Percentiles rank a stretch among this genome's conserved stretches.
Conservation (phyloP, 139 green algal species). For the Chlorella vulgaris region DNA sequence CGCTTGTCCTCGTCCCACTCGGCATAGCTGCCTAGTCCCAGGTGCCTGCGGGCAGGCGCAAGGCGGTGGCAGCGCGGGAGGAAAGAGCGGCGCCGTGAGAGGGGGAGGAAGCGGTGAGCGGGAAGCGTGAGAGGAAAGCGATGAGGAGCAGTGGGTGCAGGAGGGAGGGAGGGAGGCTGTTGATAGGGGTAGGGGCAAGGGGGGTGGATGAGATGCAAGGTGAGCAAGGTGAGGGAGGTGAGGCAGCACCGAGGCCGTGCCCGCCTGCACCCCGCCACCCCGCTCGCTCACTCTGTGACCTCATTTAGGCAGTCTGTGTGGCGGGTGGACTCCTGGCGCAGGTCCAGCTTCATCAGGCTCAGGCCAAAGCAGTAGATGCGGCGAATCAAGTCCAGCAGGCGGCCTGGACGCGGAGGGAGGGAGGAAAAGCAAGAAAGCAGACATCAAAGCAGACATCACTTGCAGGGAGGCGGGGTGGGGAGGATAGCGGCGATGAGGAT, state of each 20-base stretch:
- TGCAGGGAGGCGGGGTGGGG: too few relatives aligned
- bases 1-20: constrained; percentile 74
- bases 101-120: not conserved
- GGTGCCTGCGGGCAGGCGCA: constrained; percentile 66
- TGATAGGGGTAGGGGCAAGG: too few relatives aligned
- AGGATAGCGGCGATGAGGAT: too few relatives aligned
- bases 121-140: too few relatives aligned
- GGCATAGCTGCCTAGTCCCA: constrained; percentile 85
- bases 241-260: too few relatives aligned
- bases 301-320: constrained; percentile 88
- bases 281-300: constrained; percentile 67
- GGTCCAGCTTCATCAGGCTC: constrained; percentile 93
- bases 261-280: too few relatives aligned
- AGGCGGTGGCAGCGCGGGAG: not conserved
- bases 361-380: constrained; percentile 90
- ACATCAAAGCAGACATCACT: not conserved
- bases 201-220: too few relatives aligned
- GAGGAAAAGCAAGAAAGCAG: not conserved
- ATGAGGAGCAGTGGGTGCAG: too few relatives aligned
- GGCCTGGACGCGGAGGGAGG: not conserved
- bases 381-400: constrained; percentile 91
- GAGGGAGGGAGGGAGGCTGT: too few relatives aligned
- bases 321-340: constrained; percentile 88
- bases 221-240: too few relatives aligned
- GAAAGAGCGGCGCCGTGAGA: not conserved